These are phyloP conservation scores for Chernovozyma aurita DNA, from an alignment of 1,139 yeast genomes.

Conservation along the genomic window DNA sequence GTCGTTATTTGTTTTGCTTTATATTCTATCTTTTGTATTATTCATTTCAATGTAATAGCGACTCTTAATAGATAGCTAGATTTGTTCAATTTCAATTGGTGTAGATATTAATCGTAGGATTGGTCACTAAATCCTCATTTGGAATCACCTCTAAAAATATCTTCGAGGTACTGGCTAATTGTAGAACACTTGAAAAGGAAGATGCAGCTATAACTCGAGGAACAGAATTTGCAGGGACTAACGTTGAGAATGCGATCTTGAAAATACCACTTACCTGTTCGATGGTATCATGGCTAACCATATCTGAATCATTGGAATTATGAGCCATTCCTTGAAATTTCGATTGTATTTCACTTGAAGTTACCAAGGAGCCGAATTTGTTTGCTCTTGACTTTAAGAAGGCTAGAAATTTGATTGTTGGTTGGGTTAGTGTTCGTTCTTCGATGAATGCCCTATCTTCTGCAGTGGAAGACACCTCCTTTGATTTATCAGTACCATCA, in stretches of 20 bases:
- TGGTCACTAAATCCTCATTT: not conserved
- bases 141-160: not conserved
- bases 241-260: not conserved
- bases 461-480: no score
- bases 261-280: no score
- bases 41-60: not conserved
- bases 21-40: not conserved
- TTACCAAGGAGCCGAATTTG: not conserved
- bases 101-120: not conserved
- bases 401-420: conserved; percentile 1
- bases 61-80: not conserved
- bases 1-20: no score
- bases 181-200: conserved; percentile 36
- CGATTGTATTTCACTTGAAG: no score
- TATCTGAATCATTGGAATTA: no score
- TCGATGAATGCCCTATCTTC: no score
- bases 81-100: not conserved
- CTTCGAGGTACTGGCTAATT: conserved; percentile 23
- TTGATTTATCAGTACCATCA: not conserved
- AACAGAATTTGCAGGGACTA: conserved; percentile 1
- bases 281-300: no score
- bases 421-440: not conserved
- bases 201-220: conserved; percentile 29
- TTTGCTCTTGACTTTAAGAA: conserved; percentile 2
- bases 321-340: no score